A percentile compares a stretch with the other conserved stretches of the same genome.
Conservation (phyloP, 495 filamentous ascomycete genomes). For the Penicillium egyptiacum region DNA sequence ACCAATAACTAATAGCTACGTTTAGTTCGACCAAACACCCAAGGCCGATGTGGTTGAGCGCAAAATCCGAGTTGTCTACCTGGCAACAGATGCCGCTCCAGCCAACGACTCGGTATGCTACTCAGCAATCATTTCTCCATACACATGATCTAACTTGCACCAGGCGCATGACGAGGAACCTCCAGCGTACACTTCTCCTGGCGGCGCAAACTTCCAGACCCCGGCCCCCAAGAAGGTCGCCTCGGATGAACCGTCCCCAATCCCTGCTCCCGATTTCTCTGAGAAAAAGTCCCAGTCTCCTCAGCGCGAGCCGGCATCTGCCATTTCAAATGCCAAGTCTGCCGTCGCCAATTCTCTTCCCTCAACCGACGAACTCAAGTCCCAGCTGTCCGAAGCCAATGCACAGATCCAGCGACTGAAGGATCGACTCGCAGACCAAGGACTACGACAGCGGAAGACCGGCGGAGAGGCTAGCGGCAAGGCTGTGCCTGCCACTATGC, state of each 20-base stretch:
- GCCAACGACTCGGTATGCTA: conserved; percentile 50
- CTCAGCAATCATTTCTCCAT: not conserved
- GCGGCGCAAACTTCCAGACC: conserved; percentile 50
- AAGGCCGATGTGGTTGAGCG: conserved; percentile 81
- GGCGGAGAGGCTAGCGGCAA: conserved; percentile 42
- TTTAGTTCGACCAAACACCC: conserved; percentile 66
- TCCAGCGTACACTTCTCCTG: conserved; percentile 58
- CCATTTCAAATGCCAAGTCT: conserved; percentile 35
- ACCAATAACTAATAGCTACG: conserved; percentile 16
- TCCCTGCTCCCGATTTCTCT: conserved; percentile 44
- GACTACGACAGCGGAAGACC: conserved; percentile 67
- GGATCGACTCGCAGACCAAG: conserved; percentile 66
- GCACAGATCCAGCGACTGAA: conserved; percentile 69
- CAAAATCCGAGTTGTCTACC: conserved; percentile 91
- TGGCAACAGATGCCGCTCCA: conserved; percentile 56
- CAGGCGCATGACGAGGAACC: conserved; percentile 46
- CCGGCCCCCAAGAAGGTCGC: conserved; percentile 42
- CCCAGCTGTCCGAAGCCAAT: conserved; percentile 73
- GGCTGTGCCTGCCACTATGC: conserved; percentile 39
- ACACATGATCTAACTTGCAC: conserved; percentile 11
- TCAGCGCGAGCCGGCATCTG: conserved; percentile 16
- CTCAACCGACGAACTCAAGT: conserved; percentile 64
- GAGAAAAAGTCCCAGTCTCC: conserved; percentile 46
- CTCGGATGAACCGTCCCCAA: conserved; percentile 36
- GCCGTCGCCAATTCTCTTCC: conserved; percentile 46